Percentiles rank a stretch among this genome's conserved stretches.
phyloP scores from a whole-genome alignment of 1,139 yeast genomes.

The Saccharomycopsis hybrid region DNA sequence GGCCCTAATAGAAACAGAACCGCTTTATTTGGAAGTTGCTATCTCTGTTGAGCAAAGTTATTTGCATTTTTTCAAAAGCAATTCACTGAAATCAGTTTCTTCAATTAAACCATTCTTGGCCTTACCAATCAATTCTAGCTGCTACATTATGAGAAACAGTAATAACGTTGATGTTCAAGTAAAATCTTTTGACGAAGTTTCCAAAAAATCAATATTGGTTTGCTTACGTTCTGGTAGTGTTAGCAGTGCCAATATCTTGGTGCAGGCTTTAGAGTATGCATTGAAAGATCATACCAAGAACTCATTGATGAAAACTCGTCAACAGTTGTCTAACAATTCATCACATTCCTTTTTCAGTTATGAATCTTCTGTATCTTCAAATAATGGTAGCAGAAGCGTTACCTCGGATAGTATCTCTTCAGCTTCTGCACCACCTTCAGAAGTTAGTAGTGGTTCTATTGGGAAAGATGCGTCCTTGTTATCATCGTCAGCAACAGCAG shows the following conservation, averaged over 20 bases:
- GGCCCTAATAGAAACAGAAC: slow-evolving; percentile 4
- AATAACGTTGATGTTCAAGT: slow-evolving; percentile 13
- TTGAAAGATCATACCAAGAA: slow-evolving; percentile 11
- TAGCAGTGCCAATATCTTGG: background rate
- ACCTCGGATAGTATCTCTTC: slow-evolving; percentile 5
- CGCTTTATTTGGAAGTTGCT: slow-evolving; percentile 14
- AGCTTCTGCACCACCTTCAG: slow-evolving; percentile 5
- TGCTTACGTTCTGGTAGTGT: slow-evolving; percentile 7
- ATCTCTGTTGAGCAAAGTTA: slow-evolving; percentile 8
- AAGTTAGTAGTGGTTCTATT: background rate
- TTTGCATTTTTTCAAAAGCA: slow-evolving; percentile 11
- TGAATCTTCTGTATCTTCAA: background rate
- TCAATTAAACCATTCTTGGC: slow-evolving; percentile 14
- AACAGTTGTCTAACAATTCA: slow-evolving; percentile 10
- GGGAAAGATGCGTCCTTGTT: background rate
- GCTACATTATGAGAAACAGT: slow-evolving; percentile 7
- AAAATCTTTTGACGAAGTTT: slow-evolving; percentile 11
- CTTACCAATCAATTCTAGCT: slow-evolving; percentile 11
- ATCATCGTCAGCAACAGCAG: background rate
- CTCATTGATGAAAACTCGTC: slow-evolving; percentile 14
- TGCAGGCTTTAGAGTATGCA: slow-evolving; percentile 11
- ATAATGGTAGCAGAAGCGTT: background rate
- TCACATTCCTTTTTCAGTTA: slow-evolving; percentile 6
- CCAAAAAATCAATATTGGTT: slow-evolving; percentile 11
- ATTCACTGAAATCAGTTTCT: slow-evolving; percentile 1